Percentiles rank a stretch among this genome's conserved stretches.
Evolutionary conservation across 2,329 filamentous ascomycete species (phyloP).

Genomic region (Colletotrichum lupini): DNA sequence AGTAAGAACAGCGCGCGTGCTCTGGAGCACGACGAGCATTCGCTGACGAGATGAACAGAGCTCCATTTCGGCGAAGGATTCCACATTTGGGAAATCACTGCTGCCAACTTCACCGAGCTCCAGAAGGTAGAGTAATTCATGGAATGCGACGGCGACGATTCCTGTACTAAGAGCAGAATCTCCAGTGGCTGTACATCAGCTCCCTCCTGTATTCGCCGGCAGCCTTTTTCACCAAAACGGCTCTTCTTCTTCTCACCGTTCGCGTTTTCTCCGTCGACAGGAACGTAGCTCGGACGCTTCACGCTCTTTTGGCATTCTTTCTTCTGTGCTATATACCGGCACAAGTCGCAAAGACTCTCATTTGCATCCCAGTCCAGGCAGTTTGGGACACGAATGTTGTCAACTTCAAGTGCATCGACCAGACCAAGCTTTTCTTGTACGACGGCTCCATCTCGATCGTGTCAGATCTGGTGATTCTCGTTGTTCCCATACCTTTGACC

Average conservation of each 20-base stretch:
- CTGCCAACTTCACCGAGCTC: neutral
- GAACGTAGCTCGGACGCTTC: conserved; percentile 40
- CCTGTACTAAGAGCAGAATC: neutral
- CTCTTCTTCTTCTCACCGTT: conserved; percentile 44
- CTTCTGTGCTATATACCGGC: conserved; percentile 43
- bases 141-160: neutral
- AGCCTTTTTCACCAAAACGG: conserved; percentile 44
- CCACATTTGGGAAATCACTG: conserved; percentile 28
- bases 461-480: conserved; percentile 47
- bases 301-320: conserved; percentile 41
- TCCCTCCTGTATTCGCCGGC: conserved; percentile 44
- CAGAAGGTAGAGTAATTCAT: neutral
- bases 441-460: conserved; percentile 46
- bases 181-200: conserved; percentile 42
- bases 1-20: conserved; percentile 5
- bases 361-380: conserved; percentile 40
- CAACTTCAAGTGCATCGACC: conserved; percentile 43
- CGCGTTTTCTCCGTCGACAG: conserved; percentile 44
- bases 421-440: conserved; percentile 45
- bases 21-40: neutral
- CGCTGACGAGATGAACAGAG: conserved; percentile 6
- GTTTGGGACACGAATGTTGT: conserved; percentile 38
- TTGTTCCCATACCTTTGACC: conserved; percentile 46
- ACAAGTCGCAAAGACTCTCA: conserved; percentile 40
- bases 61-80: conserved; percentile 20